Conservation (phyloP, 805 yeast genomes). For the Candida nitratophila region DNA sequence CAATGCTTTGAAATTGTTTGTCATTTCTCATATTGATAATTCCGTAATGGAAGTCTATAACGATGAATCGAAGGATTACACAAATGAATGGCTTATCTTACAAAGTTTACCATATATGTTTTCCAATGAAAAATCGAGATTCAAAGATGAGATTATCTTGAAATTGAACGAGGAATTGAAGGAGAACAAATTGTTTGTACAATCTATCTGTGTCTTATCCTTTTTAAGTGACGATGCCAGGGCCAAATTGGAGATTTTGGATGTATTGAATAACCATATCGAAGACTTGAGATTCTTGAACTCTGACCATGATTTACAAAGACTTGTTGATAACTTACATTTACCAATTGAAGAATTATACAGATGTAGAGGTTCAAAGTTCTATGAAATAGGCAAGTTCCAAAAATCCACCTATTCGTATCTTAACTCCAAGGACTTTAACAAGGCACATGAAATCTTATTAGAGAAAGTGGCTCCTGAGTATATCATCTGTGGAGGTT, state of each 20-base stretch:
- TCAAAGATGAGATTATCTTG: slow-evolving; percentile 15
- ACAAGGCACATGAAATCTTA: slow-evolving; percentile 57
- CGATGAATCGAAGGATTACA: not conserved
- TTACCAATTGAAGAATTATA: slow-evolving; percentile 43
- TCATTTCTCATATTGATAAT: slow-evolving; percentile 11
- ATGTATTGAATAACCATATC: slow-evolving; percentile 28
- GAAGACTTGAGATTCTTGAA: slow-evolving; percentile 22
- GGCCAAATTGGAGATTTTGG: slow-evolving; percentile 35
- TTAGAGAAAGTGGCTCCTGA: slow-evolving; percentile 63
- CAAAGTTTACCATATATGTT: slow-evolving; percentile 7
- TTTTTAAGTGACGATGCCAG: slow-evolving; percentile 44
- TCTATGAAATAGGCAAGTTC: slow-evolving; percentile 41
- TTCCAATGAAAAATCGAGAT: slow-evolving; percentile 7
- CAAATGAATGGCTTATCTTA: slow-evolving; percentile 1
- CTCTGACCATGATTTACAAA: slow-evolving; percentile 24
- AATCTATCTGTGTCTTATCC: slow-evolving; percentile 56
- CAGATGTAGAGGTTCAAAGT: slow-evolving; percentile 55
- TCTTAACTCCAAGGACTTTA: slow-evolving; percentile 51
- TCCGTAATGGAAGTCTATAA: slow-evolving; percentile 1
- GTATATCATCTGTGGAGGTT: slow-evolving; percentile 46
- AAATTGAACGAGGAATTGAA: slow-evolving; percentile 46
- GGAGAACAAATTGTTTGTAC: slow-evolving; percentile 40
- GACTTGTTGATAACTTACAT: slow-evolving; percentile 31
- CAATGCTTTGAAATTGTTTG: slow-evolving; percentile 23
- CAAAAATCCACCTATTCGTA: slow-evolving; percentile 56